A percentile compares a stretch with the other conserved stretches of the same genome.
Evolutionary conservation across 345 rosid genomes (phyloP).

Genomic region (Excoecaria cochinchinensis): DNA sequence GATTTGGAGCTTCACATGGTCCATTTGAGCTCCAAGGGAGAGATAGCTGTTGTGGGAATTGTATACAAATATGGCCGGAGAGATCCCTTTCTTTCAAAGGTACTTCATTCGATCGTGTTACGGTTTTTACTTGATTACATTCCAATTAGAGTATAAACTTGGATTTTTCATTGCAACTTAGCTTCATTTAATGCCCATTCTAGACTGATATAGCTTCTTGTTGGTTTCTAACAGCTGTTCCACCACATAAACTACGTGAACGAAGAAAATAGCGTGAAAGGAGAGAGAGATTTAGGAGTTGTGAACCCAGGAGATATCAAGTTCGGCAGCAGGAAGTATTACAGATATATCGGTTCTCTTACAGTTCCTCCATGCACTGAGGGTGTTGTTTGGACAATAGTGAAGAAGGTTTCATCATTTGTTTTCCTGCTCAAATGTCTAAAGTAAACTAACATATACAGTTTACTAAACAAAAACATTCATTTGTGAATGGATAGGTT

Average conservation of each 20-base stretch:
- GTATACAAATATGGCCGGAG: constrained; percentile 59
- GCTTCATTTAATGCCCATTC: neutral
- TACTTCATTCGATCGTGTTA: constrained; percentile 7
- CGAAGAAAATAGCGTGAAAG: neutral
- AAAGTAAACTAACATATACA: neutral
- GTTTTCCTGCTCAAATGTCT: neutral
- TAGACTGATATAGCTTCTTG: neutral
- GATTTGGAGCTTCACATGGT: constrained; percentile 72
- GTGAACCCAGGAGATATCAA: constrained; percentile 51
- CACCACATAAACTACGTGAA: neutral
- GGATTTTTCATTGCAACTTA: too few species aligned
- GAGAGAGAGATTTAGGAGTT: constrained; percentile 40
- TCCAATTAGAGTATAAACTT: neutral
- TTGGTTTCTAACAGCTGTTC: neutral
- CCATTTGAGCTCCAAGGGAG: constrained; percentile 51
- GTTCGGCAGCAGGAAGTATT: constrained; percentile 58
- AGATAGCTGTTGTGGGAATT: constrained; percentile 60
- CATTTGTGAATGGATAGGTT: constrained; percentile 32
- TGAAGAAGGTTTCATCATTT: constrained; percentile 40
- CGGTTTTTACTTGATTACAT: neutral
- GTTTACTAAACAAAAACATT: neutral
- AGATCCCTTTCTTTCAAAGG: constrained; percentile 55
- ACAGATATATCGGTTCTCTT: constrained; percentile 76
- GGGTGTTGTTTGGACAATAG: constrained; percentile 65
- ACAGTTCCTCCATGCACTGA: constrained; percentile 82